Conservation (phyloP, 306 rosid genomes). For the Sicyos baderoa region DNA sequence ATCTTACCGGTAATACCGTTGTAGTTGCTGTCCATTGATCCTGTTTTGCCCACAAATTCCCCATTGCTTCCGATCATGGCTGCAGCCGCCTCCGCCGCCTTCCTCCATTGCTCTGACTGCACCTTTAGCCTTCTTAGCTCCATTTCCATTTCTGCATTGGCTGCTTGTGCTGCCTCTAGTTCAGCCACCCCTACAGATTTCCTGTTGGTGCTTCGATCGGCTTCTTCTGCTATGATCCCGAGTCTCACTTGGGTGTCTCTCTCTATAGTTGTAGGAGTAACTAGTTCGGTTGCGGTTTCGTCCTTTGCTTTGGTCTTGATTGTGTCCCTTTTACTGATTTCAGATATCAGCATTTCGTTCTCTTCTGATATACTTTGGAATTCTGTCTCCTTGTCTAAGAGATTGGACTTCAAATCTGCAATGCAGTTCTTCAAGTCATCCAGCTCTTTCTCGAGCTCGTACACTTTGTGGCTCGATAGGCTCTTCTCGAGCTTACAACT, state of each 20-base stretch:
- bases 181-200: conserved; percentile 55
- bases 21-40: conserved; percentile 60
- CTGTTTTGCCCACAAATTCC: conserved; percentile 58
- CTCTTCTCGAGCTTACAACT: conserved; percentile 44
- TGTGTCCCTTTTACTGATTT: conserved; percentile 38
- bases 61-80: conserved; percentile 76
- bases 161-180: conserved; percentile 73
- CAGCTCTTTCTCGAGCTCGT: conserved; percentile 39
- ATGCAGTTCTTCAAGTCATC: conserved; percentile 46
- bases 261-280: conserved; percentile 44
- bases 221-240: conserved; percentile 59
- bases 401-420: conserved; percentile 47
- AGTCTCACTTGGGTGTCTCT: conserved; percentile 56
- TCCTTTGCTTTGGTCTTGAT: conserved; percentile 30
- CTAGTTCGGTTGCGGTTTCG: conserved; percentile 35
- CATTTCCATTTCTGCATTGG: conserved; percentile 66
- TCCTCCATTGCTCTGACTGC: conserved; percentile 91
- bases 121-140: conserved; percentile 77
- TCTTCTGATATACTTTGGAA: conserved; percentile 76
- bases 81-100: no score
- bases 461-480: conserved; percentile 37
- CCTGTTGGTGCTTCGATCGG: conserved; percentile 41
- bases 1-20: conserved; percentile 34
- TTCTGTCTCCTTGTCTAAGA: conserved; percentile 90
- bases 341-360: conserved; percentile 57